These are phyloP conservation scores for Penicillium odoratum DNA, from an alignment of 495 filamentous ascomycete species.

Conservation along the genomic window DNA sequence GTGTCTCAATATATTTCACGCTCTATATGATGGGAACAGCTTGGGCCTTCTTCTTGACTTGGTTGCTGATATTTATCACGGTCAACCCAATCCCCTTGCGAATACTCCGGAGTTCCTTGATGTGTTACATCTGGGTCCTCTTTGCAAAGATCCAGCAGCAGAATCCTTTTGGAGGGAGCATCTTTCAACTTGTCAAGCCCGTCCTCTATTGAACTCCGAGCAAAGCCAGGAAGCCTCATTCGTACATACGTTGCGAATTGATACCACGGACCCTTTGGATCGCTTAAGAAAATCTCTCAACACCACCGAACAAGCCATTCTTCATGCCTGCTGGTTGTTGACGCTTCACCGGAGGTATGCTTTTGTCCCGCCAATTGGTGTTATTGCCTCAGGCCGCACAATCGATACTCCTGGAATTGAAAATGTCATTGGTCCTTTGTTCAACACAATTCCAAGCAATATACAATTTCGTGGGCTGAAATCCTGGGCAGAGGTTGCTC, in stretches of 20 bases:
- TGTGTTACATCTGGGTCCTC: conserved; percentile 45
- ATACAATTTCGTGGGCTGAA: conserved; percentile 38
- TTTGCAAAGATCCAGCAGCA: conserved; percentile 42
- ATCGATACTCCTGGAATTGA: conserved; percentile 59
- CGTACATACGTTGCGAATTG: conserved; percentile 20
- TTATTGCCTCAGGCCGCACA: conserved; percentile 46
- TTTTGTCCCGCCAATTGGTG: conserved; percentile 32
- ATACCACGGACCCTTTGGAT: conserved; percentile 19
- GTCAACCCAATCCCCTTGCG: neutral
- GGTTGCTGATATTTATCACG: conserved; percentile 45
- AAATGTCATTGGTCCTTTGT: conserved; percentile 77
- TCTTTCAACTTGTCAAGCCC: conserved; percentile 43
- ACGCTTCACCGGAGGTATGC: conserved; percentile 39
- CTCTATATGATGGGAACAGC: conserved; percentile 84
- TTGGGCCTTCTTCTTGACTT: conserved; percentile 63
- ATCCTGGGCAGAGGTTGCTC: conserved; percentile 37
- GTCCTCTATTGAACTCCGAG: conserved; percentile 21
- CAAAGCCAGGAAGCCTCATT: conserved; percentile 11
- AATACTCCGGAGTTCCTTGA: conserved; percentile 37
- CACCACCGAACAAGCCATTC: conserved; percentile 44
- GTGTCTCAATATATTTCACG: conserved; percentile 74
- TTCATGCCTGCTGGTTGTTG: conserved; percentile 39
- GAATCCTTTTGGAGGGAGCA: conserved; percentile 67
- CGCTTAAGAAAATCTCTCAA: conserved; percentile 30
- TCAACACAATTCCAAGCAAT: conserved; percentile 84